phyloP scores from a whole-genome alignment of 2,329 filamentous ascomycete genomes.

The Stagonosporopsis rhizophila region DNA sequence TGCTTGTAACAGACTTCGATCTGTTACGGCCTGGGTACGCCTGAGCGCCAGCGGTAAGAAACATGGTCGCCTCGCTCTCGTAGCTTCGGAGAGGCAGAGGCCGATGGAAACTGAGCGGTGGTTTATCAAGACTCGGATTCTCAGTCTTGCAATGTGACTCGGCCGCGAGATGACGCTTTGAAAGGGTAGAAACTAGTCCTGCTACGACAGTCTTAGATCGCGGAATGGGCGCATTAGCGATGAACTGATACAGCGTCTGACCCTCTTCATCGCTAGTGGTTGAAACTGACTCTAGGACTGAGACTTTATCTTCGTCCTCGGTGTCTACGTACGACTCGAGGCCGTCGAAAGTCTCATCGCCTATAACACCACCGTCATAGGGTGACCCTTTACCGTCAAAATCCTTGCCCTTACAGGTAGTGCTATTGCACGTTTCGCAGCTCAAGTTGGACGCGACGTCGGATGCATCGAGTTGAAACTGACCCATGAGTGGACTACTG shows the following conservation, averaged over 20 bases:
- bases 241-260: constrained; percentile 1
- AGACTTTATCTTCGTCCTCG: constrained; percentile 9
- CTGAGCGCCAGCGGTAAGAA: constrained; percentile 6
- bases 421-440: not conserved
- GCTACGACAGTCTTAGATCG: not conserved
- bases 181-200: not conserved
- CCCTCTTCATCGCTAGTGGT: not conserved
- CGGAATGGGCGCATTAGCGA: not conserved
- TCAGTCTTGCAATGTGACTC: constrained; percentile 8
- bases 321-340: constrained; percentile 9
- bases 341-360: constrained; percentile 5
- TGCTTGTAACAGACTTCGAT: constrained; percentile 4
- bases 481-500: not conserved
- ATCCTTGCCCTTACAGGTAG: not conserved
- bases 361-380: not conserved
- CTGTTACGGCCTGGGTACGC: not conserved
- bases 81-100: constrained; percentile 25
- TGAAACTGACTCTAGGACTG: constrained; percentile 13
- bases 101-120: constrained; percentile 16
- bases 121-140: not conserved
- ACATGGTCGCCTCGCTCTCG: constrained; percentile 18
- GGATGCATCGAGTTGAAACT: constrained; percentile 12
- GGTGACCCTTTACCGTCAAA: not conserved
- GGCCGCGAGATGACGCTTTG: constrained; percentile 5
- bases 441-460: constrained; percentile 15